Conservation (phyloP, 1,139 yeast genomes). For the Blastobotrys indianensis region DNA sequence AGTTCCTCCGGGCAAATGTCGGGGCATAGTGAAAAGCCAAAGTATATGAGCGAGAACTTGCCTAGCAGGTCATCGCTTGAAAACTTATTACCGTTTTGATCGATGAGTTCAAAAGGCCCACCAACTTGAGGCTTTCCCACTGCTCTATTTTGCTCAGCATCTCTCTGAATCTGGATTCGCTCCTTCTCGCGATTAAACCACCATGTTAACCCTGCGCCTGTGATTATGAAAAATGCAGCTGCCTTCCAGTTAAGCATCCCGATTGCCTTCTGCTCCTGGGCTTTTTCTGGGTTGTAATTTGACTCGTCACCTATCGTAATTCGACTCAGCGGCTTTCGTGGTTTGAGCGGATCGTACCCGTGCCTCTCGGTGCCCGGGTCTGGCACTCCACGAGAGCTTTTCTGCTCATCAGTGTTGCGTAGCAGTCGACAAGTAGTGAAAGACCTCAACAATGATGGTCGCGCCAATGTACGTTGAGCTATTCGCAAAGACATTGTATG, state of each 20-base stretch:
- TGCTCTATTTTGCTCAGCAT: conserved; percentile 79
- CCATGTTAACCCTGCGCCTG: conserved; percentile 66
- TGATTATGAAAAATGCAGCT: conserved; percentile 53
- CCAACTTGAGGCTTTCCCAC: conserved; percentile 92
- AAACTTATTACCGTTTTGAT: conserved; percentile 63
- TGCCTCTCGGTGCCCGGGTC: conserved; percentile 24
- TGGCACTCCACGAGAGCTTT: conserved; percentile 4
- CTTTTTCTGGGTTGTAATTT: conserved; percentile 20
- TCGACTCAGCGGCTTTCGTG: conserved; percentile 45
- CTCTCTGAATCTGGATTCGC: conserved; percentile 61
- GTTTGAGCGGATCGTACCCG: conserved; percentile 29
- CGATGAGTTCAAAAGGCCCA: conserved; percentile 73
- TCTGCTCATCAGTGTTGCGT: conserved; percentile 1
- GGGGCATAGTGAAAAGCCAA: conserved; percentile 96
- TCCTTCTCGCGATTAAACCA: conserved; percentile 69
- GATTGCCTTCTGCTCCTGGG: conserved; percentile 37
- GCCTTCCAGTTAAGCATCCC: conserved; percentile 91
- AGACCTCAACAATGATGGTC: not conserved
- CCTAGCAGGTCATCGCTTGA: conserved; percentile 73
- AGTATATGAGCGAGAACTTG: conserved; percentile 73
- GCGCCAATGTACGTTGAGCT: not conserved
- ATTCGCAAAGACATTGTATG: not conserved
- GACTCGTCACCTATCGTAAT: conserved; percentile 50
- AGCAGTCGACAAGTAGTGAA: not conserved
- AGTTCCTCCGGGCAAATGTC: conserved; percentile 97